Evolutionary conservation across 306 rosid species (phyloP).

Genomic region (Glycine latifolia): DNA sequence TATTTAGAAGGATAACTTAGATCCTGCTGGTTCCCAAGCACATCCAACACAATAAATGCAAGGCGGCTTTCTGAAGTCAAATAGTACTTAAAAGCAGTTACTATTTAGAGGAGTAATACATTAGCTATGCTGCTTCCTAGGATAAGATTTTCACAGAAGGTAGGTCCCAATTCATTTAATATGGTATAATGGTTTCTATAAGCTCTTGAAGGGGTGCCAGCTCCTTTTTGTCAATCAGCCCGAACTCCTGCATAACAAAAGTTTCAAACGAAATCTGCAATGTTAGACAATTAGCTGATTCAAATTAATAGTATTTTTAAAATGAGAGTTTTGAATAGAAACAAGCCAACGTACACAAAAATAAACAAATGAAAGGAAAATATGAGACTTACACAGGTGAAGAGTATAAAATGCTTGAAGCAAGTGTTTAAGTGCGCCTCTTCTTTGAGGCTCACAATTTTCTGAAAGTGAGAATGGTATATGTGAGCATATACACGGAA

Average conservation of each 20-base stretch:
- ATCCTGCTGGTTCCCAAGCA: constrained; percentile 44
- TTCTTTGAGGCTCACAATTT: constrained; percentile 98
- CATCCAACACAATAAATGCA: constrained; percentile 49
- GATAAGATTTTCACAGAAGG: constrained; percentile 44
- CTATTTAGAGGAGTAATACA: constrained; percentile 44
- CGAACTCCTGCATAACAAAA: constrained; percentile 80
- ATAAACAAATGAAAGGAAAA: neutral
- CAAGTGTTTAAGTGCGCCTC: constrained; percentile 99
- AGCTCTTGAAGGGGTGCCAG: constrained; percentile 99
- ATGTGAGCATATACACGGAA: constrained; percentile 99
- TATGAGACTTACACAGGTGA: constrained; percentile 82
- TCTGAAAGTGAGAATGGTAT: constrained; percentile 98
- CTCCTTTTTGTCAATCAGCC: constrained; percentile 95
- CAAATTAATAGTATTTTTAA: neutral
- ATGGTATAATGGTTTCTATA: constrained; percentile 90
- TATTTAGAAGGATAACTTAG: constrained; percentile 37
- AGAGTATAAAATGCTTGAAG: constrained; percentile 99
- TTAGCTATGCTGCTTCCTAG: constrained; percentile 41
- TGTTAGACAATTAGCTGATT: neutral
- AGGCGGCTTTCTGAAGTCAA: constrained; percentile 39
- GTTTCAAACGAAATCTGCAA: neutral
- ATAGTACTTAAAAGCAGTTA: constrained; percentile 37
- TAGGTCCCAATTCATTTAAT: constrained; percentile 55
- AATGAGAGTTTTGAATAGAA: neutral
- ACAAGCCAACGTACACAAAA: neutral